Evolutionary conservation across 192 early-diverging fungal genomes (phyloP), one percentile per base, ranked within the genome.

Genomic region (Coemansia sp.): DNA sequence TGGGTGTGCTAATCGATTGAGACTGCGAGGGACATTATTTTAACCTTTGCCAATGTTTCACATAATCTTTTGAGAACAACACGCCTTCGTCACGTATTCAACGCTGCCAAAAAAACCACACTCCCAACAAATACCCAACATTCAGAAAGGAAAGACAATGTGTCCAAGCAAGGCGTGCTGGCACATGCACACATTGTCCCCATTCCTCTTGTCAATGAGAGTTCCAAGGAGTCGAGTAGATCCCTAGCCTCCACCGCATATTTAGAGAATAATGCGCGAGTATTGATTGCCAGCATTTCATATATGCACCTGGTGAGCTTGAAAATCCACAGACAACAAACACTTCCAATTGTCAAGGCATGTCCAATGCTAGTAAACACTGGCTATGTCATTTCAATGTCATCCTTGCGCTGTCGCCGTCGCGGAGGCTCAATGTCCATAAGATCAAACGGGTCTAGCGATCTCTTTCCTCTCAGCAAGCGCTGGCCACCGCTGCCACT

Each of bases 341-440:
- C 29, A 32, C 29, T 2, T 32, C 29, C 29, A 32, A 32, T 32
- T n/a, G 7, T 32, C 29, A 4, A 32, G 7, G 29, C 29, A 32
- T 32, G 29, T 2, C 29, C 29, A 32, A 7, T 32, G n/a, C 8
- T 43, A 22, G 9, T 10, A 21, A 18, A 8, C 43, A n/a, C 46
- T 27, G 12, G 26, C 38, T 65, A 74, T 48, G 33, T 15, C 68
- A 71, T 71, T 18, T 77, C 74, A 43, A 77, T 61, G 21, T 69
- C 63, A 21, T 68, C 70, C 27, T 34, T 68, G 46, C 75, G 75
- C 69, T 68, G 70, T 53, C 75, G 62, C 53, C 70, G 69, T 37
- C 70, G 63, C 14, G 75, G 75, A 11, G 70, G 70, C 50, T 78
- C 75, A 50, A 78, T 65, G 19, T 78, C 75, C 75, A 78, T 78